A percentile compares a stretch with the other conserved stretches of the same genome.
These are phyloP conservation scores for Polyporus arcularius DNA, from an alignment of 768 basidiomycete genomes.

Conservation along the genomic window DNA sequence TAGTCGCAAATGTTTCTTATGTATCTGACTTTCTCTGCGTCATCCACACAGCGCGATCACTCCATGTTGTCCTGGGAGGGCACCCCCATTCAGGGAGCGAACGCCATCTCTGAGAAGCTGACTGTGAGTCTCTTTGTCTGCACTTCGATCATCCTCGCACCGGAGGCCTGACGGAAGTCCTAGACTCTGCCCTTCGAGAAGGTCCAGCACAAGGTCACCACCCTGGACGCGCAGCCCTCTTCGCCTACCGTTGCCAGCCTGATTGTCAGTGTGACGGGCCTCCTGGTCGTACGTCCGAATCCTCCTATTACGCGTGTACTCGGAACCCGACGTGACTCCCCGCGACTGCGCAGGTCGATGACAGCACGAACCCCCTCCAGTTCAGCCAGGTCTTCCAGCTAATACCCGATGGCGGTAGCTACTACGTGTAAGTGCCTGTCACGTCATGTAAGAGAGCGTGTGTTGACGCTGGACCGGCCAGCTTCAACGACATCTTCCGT, in stretches of 20 bases:
- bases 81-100: conserved; percentile 52
- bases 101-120: conserved; percentile 70
- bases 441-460: not conserved
- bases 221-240: conserved; percentile 88
- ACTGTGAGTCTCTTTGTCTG: conserved; percentile 43
- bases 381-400: conserved; percentile 96
- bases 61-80: conserved; percentile 92
- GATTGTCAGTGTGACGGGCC: conserved; percentile 88
- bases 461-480: conserved; percentile 27
- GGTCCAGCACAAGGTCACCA: conserved; percentile 80
- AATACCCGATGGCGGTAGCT: conserved; percentile 68
- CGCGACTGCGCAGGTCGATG: conserved; percentile 67
- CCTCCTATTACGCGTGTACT: not conserved
- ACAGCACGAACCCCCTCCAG: conserved; percentile 72
- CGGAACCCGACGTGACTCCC: not conserved
- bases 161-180: not conserved
- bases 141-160: not conserved
- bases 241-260: conserved; percentile 54
- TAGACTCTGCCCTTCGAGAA: conserved; percentile 76
- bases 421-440: conserved; percentile 73
- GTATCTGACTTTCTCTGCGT: conserved; percentile 4
- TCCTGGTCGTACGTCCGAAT: conserved; percentile 58
- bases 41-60: conserved; percentile 56
- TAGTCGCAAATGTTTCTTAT: conserved; percentile 10
- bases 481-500: conserved; percentile 90